Conservation (phyloP, 495 filamentous ascomycete species). For the Aspergillus ostianus region DNA sequence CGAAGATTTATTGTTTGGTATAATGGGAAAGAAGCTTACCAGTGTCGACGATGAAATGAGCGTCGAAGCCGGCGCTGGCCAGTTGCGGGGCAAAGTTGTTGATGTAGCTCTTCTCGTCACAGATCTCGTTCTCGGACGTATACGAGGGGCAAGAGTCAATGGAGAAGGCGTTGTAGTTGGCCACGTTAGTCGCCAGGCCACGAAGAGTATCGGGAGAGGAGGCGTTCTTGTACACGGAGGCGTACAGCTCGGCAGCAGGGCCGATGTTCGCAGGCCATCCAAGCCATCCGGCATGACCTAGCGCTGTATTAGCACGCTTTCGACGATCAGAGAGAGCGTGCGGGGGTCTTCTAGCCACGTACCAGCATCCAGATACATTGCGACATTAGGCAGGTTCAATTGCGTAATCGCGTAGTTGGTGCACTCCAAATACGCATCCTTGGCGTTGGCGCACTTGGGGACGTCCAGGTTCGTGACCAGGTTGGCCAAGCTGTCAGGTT, state of each 20-base stretch:
- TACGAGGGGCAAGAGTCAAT: conserved; percentile 43
- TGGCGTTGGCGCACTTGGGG: conserved; percentile 60
- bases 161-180: conserved; percentile 71
- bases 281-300: conserved; percentile 65
- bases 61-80: conserved; percentile 59
- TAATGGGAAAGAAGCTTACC: conserved; percentile 23
- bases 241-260: conserved; percentile 68
- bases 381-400: conserved; percentile 73
- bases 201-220: conserved; percentile 64
- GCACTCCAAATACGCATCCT: conserved; percentile 63
- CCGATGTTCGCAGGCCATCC: conserved; percentile 78
- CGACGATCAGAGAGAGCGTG: not conserved
- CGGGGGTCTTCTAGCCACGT: conserved; percentile 1
- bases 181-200: conserved; percentile 75
- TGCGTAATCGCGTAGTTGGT: conserved; percentile 69
- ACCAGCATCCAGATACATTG: conserved; percentile 82
- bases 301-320: not conserved
- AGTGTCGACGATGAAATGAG: conserved; percentile 71
- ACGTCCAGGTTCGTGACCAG: conserved; percentile 71
- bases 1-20: not conserved
- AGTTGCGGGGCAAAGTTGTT: conserved; percentile 64
- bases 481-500: conserved; percentile 81
- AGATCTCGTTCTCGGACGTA: conserved; percentile 43
- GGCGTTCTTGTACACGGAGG: conserved; percentile 63
- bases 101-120: conserved; percentile 73